Base-by-base conservation (phyloP, 192 early-diverging fungal species). In the Podila clonocystis region DNA sequence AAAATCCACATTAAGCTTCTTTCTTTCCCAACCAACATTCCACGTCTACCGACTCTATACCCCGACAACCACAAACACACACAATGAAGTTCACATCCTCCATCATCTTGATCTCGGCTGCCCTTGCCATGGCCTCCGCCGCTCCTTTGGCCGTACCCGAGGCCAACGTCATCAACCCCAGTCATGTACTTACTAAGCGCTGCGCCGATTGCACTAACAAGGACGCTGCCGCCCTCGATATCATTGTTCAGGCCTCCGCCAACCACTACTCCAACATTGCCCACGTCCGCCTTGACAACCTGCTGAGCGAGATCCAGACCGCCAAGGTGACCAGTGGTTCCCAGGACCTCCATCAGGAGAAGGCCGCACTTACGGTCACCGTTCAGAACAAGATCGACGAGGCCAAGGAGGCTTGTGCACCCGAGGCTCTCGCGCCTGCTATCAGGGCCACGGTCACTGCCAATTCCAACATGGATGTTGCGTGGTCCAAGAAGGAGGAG, bases 271-370 rank as follows among this genome's bases (percentile, higher is more conserved):
- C 57, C 24, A 9, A 58, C 9, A 65, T 65, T 50, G 71, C 71
- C 15, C 34, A 63, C 8, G 62, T 26, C n/a, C 63, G 29, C 13
- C 57, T 73, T 13, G 63, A 73, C n/a, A 28, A 9, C 63, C 30
- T 73, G 1, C 29, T 73, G 36, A 17, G 11, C 7, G 63, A 65
- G n/a, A 58, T 65, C 29, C 31, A 49, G 26, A 63, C 58, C 11
- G 58, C 59, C 59, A 78, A 67, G 64, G 68, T 78, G 19, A 67
- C 75, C 63, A 71, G 68, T 9, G 65, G 65, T 19, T 5, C 60
- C 3, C n/a, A 74, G 38, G 65, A 65, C 0, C 57, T 78, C 2
- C 68, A 64, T 22, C 68, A 67, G 30, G 75, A 71, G 49, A 68
- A 62, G 58, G 45, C 58, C 11, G 2, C 61, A 9, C 55, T 78